Conservation (phyloP, 495 filamentous ascomycete species). For the Penicillium pancosmium region DNA sequence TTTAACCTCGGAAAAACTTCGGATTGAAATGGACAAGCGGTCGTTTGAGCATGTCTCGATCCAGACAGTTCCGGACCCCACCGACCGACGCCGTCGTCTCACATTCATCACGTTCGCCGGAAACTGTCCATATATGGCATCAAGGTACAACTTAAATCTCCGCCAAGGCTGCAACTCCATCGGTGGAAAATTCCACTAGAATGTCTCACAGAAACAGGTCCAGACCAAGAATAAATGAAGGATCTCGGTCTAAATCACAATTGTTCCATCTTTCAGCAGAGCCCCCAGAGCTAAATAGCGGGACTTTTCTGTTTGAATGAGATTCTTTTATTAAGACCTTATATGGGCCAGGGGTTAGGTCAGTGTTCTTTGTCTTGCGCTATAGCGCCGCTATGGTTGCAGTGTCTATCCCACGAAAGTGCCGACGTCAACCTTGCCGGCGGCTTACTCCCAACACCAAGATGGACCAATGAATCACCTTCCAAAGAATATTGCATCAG, state of each 20-base stretch:
- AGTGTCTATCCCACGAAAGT: background rate
- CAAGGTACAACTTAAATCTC: constrained; percentile 1
- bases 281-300: background rate
- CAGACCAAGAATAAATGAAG: background rate
- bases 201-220: background rate
- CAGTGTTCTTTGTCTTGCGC: background rate
- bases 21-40: constrained; percentile 1
- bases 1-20: background rate
- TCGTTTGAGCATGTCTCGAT: background rate
- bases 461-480: background rate
- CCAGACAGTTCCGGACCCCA: background rate
- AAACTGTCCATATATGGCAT: background rate
- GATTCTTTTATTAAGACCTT: no score
- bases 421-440: background rate
- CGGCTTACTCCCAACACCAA: background rate
- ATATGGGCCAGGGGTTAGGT: no score
- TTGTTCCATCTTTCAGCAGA: background rate
- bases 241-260: background rate
- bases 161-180: background rate
- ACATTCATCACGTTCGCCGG: background rate
- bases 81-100: constrained; percentile 4
- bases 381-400: background rate
- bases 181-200: background rate
- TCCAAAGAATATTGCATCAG: background rate
- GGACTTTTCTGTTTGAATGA: no score